Evolutionary conservation across 2,329 filamentous ascomycete species (phyloP).

Genomic region (Paraconiothyrium sp.): DNA sequence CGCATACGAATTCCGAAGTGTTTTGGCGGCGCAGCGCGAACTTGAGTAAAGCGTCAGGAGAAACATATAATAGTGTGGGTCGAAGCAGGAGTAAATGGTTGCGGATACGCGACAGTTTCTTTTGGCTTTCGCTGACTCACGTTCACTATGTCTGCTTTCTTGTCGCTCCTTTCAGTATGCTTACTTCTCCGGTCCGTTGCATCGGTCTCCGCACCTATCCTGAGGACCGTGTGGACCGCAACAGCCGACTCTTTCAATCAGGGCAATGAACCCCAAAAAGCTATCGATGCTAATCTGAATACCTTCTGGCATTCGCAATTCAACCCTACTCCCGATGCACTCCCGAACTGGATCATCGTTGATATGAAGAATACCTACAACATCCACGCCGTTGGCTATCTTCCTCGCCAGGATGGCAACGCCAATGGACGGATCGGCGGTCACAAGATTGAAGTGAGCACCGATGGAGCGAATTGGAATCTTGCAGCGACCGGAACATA

Average conservation of each 20-base stretch:
- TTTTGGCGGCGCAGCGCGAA: conserved; percentile 1
- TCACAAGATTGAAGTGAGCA: conserved; percentile 45
- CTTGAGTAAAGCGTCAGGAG: background rate
- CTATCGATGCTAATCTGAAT: conserved; percentile 41
- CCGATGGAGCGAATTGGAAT: conserved; percentile 40
- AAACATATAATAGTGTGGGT: conserved; percentile 2
- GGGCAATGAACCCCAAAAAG: conserved; percentile 35
- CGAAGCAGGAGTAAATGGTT: background rate
- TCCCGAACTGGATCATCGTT: conserved; percentile 45
- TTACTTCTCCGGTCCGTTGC: conserved; percentile 17
- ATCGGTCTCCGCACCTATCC: conserved; percentile 30
- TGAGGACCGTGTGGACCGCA: conserved; percentile 36
- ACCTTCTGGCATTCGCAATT: conserved; percentile 49
- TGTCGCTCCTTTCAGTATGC: conserved; percentile 10
- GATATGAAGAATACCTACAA: conserved; percentile 43
- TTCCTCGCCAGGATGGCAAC: conserved; percentile 45
- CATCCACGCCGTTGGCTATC: conserved; percentile 44
- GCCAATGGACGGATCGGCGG: conserved; percentile 49
- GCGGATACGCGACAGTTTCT: background rate
- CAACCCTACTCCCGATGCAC: conserved; percentile 24
- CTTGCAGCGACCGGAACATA: conserved; percentile 39
- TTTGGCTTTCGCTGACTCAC: background rate
- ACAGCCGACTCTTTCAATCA: conserved; percentile 36
- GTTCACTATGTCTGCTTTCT: conserved; percentile 18
- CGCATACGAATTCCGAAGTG: background rate